Conservation (phyloP, 768 basidiomycete genomes). For the Lactarius sanguifluus region DNA sequence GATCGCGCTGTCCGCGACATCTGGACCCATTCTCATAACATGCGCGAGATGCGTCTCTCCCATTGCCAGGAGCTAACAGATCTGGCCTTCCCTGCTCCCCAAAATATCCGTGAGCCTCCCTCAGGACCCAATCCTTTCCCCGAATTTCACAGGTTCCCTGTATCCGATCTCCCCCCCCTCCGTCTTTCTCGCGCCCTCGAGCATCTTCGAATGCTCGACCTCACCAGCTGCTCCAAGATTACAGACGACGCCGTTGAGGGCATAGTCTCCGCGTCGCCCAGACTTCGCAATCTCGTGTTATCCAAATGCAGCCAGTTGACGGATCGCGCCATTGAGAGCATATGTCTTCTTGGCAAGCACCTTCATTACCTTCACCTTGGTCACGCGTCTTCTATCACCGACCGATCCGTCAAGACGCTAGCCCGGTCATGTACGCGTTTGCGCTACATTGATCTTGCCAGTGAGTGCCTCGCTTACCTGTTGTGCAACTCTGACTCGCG, state of each 20-base stretch:
- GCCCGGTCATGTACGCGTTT: slow-evolving; percentile 86
- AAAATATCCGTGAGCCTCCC: slow-evolving; percentile 46
- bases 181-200: slow-evolving; percentile 65
- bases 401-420: slow-evolving; percentile 78
- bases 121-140: slow-evolving; percentile 40
- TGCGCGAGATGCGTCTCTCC: slow-evolving; percentile 89
- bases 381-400: slow-evolving; percentile 87
- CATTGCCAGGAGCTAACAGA: slow-evolving; percentile 79
- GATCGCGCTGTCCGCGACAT: slow-evolving; percentile 78
- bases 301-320: slow-evolving; percentile 82
- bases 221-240: slow-evolving; percentile 78
- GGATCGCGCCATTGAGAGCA: slow-evolving; percentile 77
- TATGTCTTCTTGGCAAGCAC: slow-evolving; percentile 86
- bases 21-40: slow-evolving; percentile 74
- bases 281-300: slow-evolving; percentile 81
- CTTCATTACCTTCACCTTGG: slow-evolving; percentile 95
- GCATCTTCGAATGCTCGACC: slow-evolving; percentile 88
- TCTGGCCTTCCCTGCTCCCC: slow-evolving; percentile 78
- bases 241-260: slow-evolving; percentile 85
- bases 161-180: slow-evolving; percentile 62
- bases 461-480: slow-evolving; percentile 48
- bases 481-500: slow-evolving; percentile 24
- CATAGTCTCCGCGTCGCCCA: slow-evolving; percentile 75
- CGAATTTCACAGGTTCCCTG: slow-evolving; percentile 35
- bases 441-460: slow-evolving; percentile 95